These are phyloP conservation scores for Heliamphora ciliata DNA, from an alignment of 179 eudicot species.

Conservation along the genomic window DNA sequence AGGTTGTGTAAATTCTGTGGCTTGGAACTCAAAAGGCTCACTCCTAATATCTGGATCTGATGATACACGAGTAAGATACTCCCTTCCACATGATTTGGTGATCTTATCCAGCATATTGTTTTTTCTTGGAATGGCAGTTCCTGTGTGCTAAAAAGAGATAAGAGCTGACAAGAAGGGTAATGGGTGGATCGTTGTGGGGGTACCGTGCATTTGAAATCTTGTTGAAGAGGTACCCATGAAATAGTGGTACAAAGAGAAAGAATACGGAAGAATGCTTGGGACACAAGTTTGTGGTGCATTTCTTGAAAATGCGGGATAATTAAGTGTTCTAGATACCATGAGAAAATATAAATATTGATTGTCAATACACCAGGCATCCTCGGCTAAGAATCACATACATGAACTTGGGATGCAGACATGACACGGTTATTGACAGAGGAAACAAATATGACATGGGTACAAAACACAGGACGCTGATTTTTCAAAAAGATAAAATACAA, in stretches of 20 bases:
- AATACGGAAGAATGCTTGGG: not conserved
- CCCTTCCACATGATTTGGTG: constrained; percentile 3
- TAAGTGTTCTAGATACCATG: not conserved
- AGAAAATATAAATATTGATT: not conserved
- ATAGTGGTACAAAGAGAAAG: not conserved
- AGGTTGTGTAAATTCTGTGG: constrained; percentile 85
- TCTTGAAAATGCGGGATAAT: not conserved
- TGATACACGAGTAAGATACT: constrained; percentile 59
- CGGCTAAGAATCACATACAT: not conserved
- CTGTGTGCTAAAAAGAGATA: not conserved
- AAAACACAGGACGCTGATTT: no score
- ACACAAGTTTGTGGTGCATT: not conserved
- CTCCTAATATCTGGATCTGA: constrained; percentile 92
- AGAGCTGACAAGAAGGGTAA: not conserved
- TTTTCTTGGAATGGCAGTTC: not conserved
- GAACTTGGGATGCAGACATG: no score
- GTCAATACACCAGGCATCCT: not conserved
- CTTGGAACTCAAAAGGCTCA: constrained; percentile 91
- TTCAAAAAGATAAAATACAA: no score
- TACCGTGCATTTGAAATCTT: not conserved
- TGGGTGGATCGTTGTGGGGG: not conserved
- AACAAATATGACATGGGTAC: no score
- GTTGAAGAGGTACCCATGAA: not conserved
- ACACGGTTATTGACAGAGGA: no score
- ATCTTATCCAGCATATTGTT: not conserved